These are phyloP conservation scores for Debaryomycetaceae sp. DNA, from an alignment of 1,139 yeast species.

Conservation along the genomic window DNA sequence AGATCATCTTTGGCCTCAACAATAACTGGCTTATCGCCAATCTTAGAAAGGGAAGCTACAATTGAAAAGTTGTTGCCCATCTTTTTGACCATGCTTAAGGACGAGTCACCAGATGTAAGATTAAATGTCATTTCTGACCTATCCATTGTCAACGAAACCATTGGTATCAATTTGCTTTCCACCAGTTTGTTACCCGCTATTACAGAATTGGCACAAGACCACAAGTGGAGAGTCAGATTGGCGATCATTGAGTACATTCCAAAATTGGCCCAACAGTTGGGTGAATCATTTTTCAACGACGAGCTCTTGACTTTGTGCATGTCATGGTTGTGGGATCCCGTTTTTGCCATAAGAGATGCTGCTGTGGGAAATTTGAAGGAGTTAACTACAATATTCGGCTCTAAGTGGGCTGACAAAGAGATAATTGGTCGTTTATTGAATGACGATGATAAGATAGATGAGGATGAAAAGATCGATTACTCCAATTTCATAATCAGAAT, in stretches of 20 bases:
- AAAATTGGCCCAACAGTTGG: conserved; percentile 90
- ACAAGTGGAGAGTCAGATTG: conserved; percentile 95
- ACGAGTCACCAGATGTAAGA: conserved; percentile 95
- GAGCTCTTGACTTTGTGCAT: conserved; percentile 87
- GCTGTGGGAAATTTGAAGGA: conserved; percentile 83
- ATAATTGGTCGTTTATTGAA: conserved; percentile 72
- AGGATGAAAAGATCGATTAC: conserved; percentile 39
- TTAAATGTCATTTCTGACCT: conserved; percentile 89
- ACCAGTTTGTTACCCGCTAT: conserved; percentile 93
- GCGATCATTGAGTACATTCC: conserved; percentile 98
- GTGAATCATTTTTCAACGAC: conserved; percentile 88
- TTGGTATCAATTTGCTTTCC: conserved; percentile 84
- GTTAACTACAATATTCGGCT: conserved; percentile 83
- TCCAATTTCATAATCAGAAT: conserved; percentile 84
- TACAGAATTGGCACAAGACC: conserved; percentile 92
- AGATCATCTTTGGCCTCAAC: conserved; percentile 90
- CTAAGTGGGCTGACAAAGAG: conserved; percentile 87
- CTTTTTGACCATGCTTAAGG: conserved; percentile 89
- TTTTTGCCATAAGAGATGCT: conserved; percentile 93
- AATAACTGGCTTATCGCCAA: conserved; percentile 82
- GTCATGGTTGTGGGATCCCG: conserved; percentile 98
- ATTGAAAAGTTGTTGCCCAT: conserved; percentile 83
- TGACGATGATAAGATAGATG: conserved; percentile 17
- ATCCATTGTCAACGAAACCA: conserved; percentile 88
- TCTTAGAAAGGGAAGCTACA: conserved; percentile 81